Evolutionary conservation across 805 yeast genomes (phyloP), one percentile per base, ranked within the genome.

Genomic region (Metschnikowia colocasiae): DNA sequence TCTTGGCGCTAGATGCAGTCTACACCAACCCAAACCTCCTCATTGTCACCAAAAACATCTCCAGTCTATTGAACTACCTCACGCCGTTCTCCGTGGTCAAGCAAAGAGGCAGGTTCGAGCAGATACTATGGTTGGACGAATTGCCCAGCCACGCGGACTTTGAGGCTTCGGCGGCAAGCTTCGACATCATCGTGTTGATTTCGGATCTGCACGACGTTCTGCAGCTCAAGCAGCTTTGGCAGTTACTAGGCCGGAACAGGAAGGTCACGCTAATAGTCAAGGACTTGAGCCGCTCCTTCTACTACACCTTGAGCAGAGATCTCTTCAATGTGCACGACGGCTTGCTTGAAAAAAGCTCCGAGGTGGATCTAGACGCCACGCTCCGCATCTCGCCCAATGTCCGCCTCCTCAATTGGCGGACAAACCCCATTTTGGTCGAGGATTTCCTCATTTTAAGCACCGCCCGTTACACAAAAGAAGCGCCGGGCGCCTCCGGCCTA

Each of bases 71-170:
- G 47, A 80, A 85, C 58, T 68, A 68, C 31, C 64, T 83, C 30
- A 75, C 82, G 10, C 79, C 84, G 9, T 83, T 82, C 60, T 73
- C 78, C 46, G 59, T 63, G 6, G 68, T 84, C 26, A 79, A 79
- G 55, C 68, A 69, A 32, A 68, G 64, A 32, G 82, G 76, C 3
- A 67, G 81, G 44, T 76, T 84, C 41, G 50, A 51, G 7, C 45
- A 48, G 30, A 32, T 47, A 26, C 25, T 53, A 9, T 47, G 51
- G 46, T 43, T 56, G 8, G 58, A 54, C 32, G 48, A 50, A 9
- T 32, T 47, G 12, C 41, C 40, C n/a, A 30, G 31, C 8, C 31
- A 39, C n/a, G 43, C 46, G 3, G 47, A 39, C 2, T 20, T 47
- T 7, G 31, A 32, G 6, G 9, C 34, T 6, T 8, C 40, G 18